Evolutionary conservation across 2,329 filamentous ascomycete genomes (phyloP), one percentile per base, ranked within the genome.

Genomic region (Colletotrichum navitas): DNA sequence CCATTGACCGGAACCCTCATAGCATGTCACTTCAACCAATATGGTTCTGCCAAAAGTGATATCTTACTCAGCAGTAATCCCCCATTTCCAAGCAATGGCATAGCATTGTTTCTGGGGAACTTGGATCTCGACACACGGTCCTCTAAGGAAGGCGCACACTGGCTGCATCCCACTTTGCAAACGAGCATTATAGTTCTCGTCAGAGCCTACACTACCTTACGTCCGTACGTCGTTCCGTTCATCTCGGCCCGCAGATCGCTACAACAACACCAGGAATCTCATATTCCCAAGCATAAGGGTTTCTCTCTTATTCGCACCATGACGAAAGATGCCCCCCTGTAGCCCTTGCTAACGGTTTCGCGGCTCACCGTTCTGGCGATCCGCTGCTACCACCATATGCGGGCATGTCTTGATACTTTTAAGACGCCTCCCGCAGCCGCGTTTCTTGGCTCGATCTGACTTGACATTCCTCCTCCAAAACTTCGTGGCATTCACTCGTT

Each of bases 291-390:
- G 58, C 63, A 55, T 32, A 8, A 32, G n/a, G 11, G 14, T 29
- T 34, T 34, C 60, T 49, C 51, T 43, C 39, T 29, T 41, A 49
- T 29, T 32, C 36, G 47, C 63, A 39, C 63, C 55, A 43, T 62
- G 63, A 67, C 56, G 43, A 61, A 70, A 26, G 21, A 49, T 58
- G 26, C 29, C 26, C 32, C 47, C 29, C 43, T 52, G 21, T 26
- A 47, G 47, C 12, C 47, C 32, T 41, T 52, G 59, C 24, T 21
- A 36, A 55, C 16, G 29, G 51, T 49, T 24, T 61, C 52, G 14
- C 21, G 52, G 49, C 63, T 70, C 49, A 62, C 49, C 55, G 52
- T 49, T 58, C 34, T 56, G 63, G 55, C 51, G 68, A 67, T 70
- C 55, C 21, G 41, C 56, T 62, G 8, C 36, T 39, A 12, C 26